Evolutionary conservation across 441 rosid genomes (phyloP), one percentile per base, ranked within the genome.

Genomic region (Pelargonium citronellum): DNA sequence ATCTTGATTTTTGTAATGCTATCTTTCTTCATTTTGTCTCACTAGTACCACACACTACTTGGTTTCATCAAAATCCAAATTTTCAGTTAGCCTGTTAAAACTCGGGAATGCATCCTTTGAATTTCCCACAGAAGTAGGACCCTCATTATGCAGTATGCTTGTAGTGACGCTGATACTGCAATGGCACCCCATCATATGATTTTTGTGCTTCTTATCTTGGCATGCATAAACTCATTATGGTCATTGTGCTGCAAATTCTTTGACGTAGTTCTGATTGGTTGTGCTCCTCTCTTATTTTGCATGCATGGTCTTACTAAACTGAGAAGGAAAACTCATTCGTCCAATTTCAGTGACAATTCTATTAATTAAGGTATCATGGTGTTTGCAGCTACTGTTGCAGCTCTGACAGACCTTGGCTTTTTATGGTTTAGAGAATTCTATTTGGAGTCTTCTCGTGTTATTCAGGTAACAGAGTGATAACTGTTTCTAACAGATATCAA

Each of bases 341-440:
- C 19, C 20, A 72, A 57, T 66, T 20, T 53, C 69, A 34, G n/a
- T 27, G 10, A 37, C 7, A 57, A 43, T 66, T 69, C 68, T 78
- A 73, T 70, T 75, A 77, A 64, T 51, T 64, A 73, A 80, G 39
- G 60, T 78, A 72, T 75, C 30, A 47, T 76, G 49, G 49, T 75
- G 70, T 71, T 76, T 85, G 89, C 96, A 95, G 99, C 83, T 22
- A 91, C 96, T 27, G 74, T 95, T 75, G 85, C 84, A 67, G 87
- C 89, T 74, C 81, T 95, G 82, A 92, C 95, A 46, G 98, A 95
- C 85, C 95, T 92, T 68, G 99, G 99, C 73, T 95, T 95, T 86
- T 80, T 95, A 70, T 95, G 98, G 99, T 95, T 89, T 83, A 86
- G 99, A 85, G 99, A 95, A 82, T 95, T 95, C 83, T 95, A 95